Conservation (phyloP, 495 filamentous ascomycete genomes). For the Penicillium longicatenatum region DNA sequence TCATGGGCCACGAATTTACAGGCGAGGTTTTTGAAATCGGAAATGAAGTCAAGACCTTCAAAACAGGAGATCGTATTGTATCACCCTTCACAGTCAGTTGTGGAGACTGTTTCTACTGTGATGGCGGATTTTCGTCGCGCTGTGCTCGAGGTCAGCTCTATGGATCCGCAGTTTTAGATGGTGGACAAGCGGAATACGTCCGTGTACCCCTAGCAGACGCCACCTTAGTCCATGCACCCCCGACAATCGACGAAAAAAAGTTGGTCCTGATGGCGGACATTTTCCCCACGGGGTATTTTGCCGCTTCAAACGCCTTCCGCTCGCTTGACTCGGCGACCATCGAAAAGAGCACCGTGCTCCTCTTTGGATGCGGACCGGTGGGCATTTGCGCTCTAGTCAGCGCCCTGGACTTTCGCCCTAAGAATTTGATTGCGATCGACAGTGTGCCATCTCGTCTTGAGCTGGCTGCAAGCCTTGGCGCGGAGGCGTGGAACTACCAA, state of each 20-base stretch:
- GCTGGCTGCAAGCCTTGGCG: slow-evolving; percentile 70
- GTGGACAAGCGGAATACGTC: slow-evolving; percentile 86
- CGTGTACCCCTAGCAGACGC: slow-evolving; percentile 79
- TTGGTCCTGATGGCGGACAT: slow-evolving; percentile 64
- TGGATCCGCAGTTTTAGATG: slow-evolving; percentile 70
- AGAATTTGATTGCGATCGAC: slow-evolving; percentile 80
- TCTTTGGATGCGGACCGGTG: slow-evolving; percentile 85
- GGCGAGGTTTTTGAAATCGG: slow-evolving; percentile 27
- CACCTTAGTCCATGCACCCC: slow-evolving; percentile 69
- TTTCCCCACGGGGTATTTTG: slow-evolving; percentile 83
- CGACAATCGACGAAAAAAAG: slow-evolving; percentile 68
- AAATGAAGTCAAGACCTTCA: slow-evolving; percentile 49
- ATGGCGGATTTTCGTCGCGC: slow-evolving; percentile 40
- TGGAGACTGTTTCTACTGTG: slow-evolving; percentile 83
- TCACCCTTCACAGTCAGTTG: slow-evolving; percentile 70
- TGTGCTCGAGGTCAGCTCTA: slow-evolving; percentile 69
- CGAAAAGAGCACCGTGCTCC: slow-evolving; percentile 64
- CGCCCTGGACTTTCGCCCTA: slow-evolving; percentile 70
- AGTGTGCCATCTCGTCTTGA: slow-evolving; percentile 71
- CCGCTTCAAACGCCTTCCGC: slow-evolving; percentile 71
- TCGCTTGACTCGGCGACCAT: slow-evolving; percentile 55
- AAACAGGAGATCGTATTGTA: slow-evolving; percentile 54
- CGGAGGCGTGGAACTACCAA: slow-evolving; percentile 76
- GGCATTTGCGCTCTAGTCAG: slow-evolving; percentile 82
- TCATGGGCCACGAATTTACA: slow-evolving; percentile 55